Evolutionary conservation across 768 basidiomycete genomes (phyloP), one percentile per base, ranked within the genome.

Genomic region (Russula lepida): DNA sequence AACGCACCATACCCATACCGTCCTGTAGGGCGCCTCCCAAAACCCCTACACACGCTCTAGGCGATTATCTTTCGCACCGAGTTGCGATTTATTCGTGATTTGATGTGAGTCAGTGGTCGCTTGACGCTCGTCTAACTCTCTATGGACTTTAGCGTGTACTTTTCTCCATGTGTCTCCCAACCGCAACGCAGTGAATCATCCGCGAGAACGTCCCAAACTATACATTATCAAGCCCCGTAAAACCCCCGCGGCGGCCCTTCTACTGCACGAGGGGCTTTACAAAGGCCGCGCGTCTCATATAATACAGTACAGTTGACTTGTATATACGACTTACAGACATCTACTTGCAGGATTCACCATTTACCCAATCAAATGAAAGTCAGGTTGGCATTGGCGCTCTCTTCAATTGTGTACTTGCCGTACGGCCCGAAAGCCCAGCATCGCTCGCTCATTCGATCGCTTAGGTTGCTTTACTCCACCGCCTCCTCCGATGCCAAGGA

Each of bases 101-200:
- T 30, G 28, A 39, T 19, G 30, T 30, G 28, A 4, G 49, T 17
- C 25, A 12, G 3, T n/a, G 32, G 1, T 12, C 6, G 6, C 43
- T 58, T 51, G 39, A 35, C 56, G 23, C 56, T 32, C 35, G 56
- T 21, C 51, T 54, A 58, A 58, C 61, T 30, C 17, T 53, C 50
- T 48, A 47, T 39, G 33, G 37, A 19, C 8, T 23, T 1, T 21
- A 12, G n/a, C n/a, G n/a, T 44, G 43, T 43, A 43, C 55, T 53
- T 47, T 17, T 39, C 35, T 39, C n/a, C 15, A 21, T 44, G 21
- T n/a, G 30, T 27, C 4, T 30, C 28, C 28, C 30, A 21, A 33
- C 43, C 17, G 35, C 50, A 23, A 19, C 7, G 19, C 28, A 28
- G 44, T 55, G 35, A 54, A 32, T 47, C 30, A 2, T 52, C 63